Evolutionary conservation across 495 filamentous ascomycete genomes (phyloP).

Genomic region (Xylaria bambusicola): DNA sequence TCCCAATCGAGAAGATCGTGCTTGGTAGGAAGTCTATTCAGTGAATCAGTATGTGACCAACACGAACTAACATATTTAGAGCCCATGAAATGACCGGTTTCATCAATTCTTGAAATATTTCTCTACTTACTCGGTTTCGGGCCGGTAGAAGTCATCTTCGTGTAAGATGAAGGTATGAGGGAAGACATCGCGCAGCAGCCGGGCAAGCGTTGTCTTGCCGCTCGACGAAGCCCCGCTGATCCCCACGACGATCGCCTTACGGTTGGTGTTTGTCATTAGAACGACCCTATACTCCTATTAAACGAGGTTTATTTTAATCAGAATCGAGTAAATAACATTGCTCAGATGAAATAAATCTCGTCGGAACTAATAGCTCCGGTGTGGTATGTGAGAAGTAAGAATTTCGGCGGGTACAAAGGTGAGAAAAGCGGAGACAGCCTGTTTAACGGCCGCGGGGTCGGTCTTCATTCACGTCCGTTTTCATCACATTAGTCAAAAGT

Average conservation of each 20-base stretch:
- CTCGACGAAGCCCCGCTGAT: conserved; percentile 76
- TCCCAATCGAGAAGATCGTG: conserved; percentile 82
- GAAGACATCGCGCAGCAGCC: conserved; percentile 73
- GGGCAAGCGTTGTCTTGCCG: conserved; percentile 79
- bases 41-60: not conserved
- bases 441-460: not conserved
- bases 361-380: not conserved
- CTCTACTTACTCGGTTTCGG: conserved; percentile 63
- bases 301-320: too few species aligned
- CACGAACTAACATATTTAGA: not conserved
- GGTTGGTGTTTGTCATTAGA: conserved; percentile 15
- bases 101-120: not conserved
- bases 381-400: not conserved
- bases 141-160: conserved; percentile 88
- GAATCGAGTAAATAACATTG: too few species aligned
- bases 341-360: not conserved
- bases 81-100: not conserved
- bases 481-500: not conserved
- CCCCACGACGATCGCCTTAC: conserved; percentile 62
- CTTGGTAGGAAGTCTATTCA: conserved; percentile 47
- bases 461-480: not conserved
- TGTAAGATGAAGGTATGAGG: conserved; percentile 76
- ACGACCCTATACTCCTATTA: too few species aligned
- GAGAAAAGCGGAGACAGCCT: conserved; percentile 18
- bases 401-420: not conserved